phyloP scores from a whole-genome alignment of 129 eudicot genomes.

The Scalesia atractyloides region DNA sequence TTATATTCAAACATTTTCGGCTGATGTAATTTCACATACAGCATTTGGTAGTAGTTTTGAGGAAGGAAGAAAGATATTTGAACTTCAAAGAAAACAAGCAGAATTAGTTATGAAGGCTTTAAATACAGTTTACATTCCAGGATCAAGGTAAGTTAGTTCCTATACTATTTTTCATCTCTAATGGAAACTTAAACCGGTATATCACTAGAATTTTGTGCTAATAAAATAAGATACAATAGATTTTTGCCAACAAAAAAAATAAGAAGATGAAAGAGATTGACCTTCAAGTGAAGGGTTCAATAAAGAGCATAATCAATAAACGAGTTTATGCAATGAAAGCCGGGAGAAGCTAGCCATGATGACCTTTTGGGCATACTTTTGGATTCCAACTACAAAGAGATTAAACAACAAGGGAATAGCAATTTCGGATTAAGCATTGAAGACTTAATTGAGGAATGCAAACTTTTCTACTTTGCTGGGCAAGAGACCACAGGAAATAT shows the following conservation, averaged over 20 bases:
- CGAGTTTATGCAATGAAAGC: slow-evolving; percentile 30
- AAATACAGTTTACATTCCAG: slow-evolving; percentile 6
- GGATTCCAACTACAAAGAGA: slow-evolving; percentile 38
- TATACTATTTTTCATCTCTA: neutral
- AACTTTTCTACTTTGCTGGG: slow-evolving; percentile 35
- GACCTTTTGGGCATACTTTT: slow-evolving; percentile 38
- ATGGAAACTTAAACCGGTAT: neutral
- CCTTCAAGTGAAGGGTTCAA: slow-evolving; percentile 15
- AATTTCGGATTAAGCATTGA: slow-evolving; percentile 33
- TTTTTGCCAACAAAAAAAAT: slow-evolving; percentile 32
- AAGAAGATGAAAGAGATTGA: slow-evolving; percentile 38
- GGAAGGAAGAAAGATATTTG: slow-evolving; percentile 14
- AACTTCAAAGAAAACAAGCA: neutral
- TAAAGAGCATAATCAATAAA: slow-evolving; percentile 27
- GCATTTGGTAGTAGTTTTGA: neutral
- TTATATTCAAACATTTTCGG: neutral
- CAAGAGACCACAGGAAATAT: slow-evolving; percentile 27
- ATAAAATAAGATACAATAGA: slow-evolving; percentile 1
- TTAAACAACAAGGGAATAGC: slow-evolving; percentile 7
- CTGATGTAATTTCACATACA: slow-evolving; percentile 3
- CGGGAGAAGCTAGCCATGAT: slow-evolving; percentile 9
- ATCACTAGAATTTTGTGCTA: neutral
- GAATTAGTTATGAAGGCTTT: neutral
- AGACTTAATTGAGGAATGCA: slow-evolving; percentile 35
- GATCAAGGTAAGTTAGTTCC: neutral